Percentiles rank a stretch among this genome's conserved stretches.
These are phyloP conservation scores for Phytophthora tubulina DNA, from an alignment of 352 stramenopile species.

Conservation along the genomic window DNA sequence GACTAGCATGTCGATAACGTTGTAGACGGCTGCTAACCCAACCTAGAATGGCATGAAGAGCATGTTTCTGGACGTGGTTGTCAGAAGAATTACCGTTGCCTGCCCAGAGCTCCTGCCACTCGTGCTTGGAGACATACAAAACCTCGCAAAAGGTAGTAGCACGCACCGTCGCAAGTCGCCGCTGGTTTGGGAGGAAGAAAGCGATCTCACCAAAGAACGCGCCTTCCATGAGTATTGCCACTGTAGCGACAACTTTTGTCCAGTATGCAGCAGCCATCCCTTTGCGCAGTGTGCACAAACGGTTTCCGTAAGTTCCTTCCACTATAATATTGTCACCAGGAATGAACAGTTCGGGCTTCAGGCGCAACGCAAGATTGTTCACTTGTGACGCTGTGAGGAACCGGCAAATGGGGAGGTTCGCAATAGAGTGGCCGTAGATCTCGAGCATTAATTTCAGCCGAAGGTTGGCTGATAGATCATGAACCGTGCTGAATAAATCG, in stretches of 20 bases:
- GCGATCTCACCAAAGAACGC: conserved; percentile 69
- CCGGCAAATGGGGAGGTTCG: conserved; percentile 55
- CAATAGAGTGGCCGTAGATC: conserved; percentile 61
- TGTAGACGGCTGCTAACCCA: conserved; percentile 61
- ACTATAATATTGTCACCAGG: conserved; percentile 35
- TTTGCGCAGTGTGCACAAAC: conserved; percentile 70
- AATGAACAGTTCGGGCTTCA: conserved; percentile 68
- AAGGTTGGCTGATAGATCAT: conserved; percentile 71
- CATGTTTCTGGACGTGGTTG: conserved; percentile 62
- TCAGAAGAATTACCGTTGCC: conserved; percentile 43
- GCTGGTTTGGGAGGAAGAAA: conserved; percentile 73
- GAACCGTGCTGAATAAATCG: conserved; percentile 62
- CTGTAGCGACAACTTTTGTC: conserved; percentile 17
- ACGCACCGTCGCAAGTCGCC: conserved; percentile 66
- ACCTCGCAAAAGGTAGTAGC: conserved; percentile 70
- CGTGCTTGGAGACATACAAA: conserved; percentile 63
- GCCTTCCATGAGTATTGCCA: conserved; percentile 35
- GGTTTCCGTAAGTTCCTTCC: conserved; percentile 52
- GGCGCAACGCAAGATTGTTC: conserved; percentile 57
- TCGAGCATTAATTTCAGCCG: conserved; percentile 76
- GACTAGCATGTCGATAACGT: conserved; percentile 50
- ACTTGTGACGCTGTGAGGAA: conserved; percentile 60
- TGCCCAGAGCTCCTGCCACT: conserved; percentile 71
- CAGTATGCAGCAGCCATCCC: conserved; percentile 59
- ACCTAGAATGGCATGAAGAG: conserved; percentile 64